These are phyloP conservation scores for Phialophora chinensis DNA, from an alignment of 2,329 filamentous ascomycete genomes.

Conservation along the genomic window DNA sequence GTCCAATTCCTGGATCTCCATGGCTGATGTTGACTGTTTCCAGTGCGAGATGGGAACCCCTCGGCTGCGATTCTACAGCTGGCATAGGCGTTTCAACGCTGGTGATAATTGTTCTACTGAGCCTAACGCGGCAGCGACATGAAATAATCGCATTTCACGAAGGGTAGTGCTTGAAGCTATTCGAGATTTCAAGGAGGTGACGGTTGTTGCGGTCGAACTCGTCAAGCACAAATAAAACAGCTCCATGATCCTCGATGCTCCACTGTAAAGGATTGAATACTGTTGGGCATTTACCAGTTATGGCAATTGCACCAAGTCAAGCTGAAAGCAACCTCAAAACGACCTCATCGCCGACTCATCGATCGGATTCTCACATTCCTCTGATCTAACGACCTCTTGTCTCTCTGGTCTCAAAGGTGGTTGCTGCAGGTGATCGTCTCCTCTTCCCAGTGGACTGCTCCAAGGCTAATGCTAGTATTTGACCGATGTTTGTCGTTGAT, in stretches of 20 bases:
- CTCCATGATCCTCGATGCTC: neutral
- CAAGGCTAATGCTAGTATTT: neutral
- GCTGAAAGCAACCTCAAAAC: neutral
- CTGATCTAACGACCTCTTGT: neutral
- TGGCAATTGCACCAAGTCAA: neutral
- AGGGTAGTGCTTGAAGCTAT: neutral
- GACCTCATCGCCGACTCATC: neutral
- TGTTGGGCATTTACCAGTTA: neutral
- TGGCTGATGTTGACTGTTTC: constrained; percentile 1
- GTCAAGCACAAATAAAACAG: neutral
- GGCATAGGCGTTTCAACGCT: neutral
- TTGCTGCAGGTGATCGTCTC: neutral
- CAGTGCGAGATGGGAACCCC: neutral
- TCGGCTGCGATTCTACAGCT: neutral
- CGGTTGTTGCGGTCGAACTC: neutral
- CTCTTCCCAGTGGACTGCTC: neutral
- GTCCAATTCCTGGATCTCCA: constrained; percentile 27
- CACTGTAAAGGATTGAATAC: neutral
- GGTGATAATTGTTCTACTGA: neutral
- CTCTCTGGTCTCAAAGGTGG: neutral
- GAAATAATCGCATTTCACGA: neutral
- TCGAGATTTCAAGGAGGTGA: neutral
- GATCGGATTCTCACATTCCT: neutral
- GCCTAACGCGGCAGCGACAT: neutral
- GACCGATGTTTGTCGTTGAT: neutral